Evolutionary conservation across 2,329 filamentous ascomycete species (phyloP), one percentile per base, ranked within the genome.

Genomic region (Lasiodiplodia theobromae): DNA sequence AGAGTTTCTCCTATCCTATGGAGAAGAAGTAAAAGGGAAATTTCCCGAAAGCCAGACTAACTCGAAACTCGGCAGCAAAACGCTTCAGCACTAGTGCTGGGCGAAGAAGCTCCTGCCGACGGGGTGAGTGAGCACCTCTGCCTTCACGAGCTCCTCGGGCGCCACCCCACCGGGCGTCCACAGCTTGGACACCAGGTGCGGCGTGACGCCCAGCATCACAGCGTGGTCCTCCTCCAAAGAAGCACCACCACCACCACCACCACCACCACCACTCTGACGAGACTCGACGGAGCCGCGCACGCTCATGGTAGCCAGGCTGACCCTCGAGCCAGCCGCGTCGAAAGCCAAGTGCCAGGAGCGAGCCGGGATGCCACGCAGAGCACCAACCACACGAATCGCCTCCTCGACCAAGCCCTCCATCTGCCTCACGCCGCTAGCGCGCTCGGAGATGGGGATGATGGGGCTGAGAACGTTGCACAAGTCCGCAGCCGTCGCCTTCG

Each of bases 161-260:
- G 21, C 62, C 34, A 54, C 51, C 1, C 62, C 62, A 28, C 28
- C 62, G 7, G 3, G 31, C n/a, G 16, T 31, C 47, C 51, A 65
- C 28, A 53, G 16, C 62, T 40, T 65, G 31, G 62, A 53, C 47
- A 65, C 62, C 31, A 65, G 49, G 49, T 65, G 62, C 31, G 62
- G 62, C 3, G 62, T 65, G 47, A 65, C 5, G 2, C 62, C 62
- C n/a, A 65, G 16, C 47, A 54, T 49, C n/a, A 65, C 62, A 7
- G 40, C 58, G 25, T 34, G 44, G 3, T 63, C 58, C 18, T 63
- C 40, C 10, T 63, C 57, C 38, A 47, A 18, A 2, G 31, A 37
- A 2, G n/a, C 14, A 47, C 10, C 31, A 3, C n/a, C 56, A 5
- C 23, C 40, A 28, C 16, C 40, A 14, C 58, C 56, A 5, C 23